Evolutionary conservation across 2,329 filamentous ascomycete species (phyloP), one percentile per base, ranked within the genome.

Genomic region (Fusarium torreyae): DNA sequence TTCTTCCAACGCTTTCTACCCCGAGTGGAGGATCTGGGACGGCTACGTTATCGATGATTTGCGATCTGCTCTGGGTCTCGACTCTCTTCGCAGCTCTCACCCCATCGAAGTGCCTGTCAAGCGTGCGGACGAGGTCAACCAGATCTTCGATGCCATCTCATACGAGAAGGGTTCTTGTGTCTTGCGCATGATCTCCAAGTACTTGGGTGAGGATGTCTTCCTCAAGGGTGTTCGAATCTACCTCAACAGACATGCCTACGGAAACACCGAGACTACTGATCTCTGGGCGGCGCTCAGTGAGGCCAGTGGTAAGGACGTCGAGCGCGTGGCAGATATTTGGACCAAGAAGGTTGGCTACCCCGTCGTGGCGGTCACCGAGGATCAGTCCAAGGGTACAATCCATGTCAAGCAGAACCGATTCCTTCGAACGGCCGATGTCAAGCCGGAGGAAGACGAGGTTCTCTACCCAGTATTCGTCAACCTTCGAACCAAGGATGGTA

Each of bases 21-120:
- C 95, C 10, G 95, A 98, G 80, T 98, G 95, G 95, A 97, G 97
- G 81, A 94, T 98, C 15, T 98, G 95, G 95, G 89, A 98, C 81
- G 91, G 90, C 28, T 98, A 97, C 78, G 94, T 98, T 58, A 94
- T 93, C 33, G 94, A 98, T 77, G 97, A 93, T 75, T 87, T 98
- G 59, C 94, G 97, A 78, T 91, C 92, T 68, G 95, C 95, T 3
- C 86, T 98, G 38, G 91, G 91, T 22, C 87, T 98, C 7, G 95
- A 98, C 79, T 97, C 94, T 5, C 84, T 98, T 54, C 90, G 95
- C 73, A 98, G 94, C 87, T 97, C 94, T 76, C 95, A 98, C 79
- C 95, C 95, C 7, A 97, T 98, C 62, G 95, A 98, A 80, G 94
- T 98, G 1, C 95, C 95, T 2, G 94, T 98, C 68, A 97, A 97